Evolutionary conservation across 495 filamentous ascomycete species (phyloP).

Genomic region (Clohesyomyces aquaticus): DNA sequence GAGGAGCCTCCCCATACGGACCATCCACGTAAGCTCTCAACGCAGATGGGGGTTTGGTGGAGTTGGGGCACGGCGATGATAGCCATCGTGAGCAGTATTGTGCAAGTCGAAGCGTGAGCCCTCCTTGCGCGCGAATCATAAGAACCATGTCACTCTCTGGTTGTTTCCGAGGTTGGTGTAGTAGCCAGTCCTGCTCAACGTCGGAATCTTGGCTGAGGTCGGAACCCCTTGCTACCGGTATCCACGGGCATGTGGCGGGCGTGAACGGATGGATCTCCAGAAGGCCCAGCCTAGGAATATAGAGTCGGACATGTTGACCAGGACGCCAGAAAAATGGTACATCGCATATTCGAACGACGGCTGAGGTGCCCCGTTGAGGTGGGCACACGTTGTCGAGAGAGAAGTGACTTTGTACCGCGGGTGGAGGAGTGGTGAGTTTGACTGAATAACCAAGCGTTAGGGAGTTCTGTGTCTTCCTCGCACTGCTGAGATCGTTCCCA

Average conservation of each 20-base stretch:
- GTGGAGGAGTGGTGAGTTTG: slow-evolving; percentile 21
- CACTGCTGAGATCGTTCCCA: slow-evolving; percentile 3
- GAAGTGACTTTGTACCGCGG: background rate
- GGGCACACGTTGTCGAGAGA: background rate
- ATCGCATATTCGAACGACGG: slow-evolving; percentile 19
- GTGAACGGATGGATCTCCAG: slow-evolving; percentile 44
- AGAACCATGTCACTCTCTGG: slow-evolving; percentile 15
- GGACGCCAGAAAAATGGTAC: slow-evolving; percentile 38
- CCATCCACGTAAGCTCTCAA: slow-evolving; percentile 27
- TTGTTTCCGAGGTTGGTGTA: background rate
- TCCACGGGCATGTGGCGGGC: slow-evolving; percentile 17
- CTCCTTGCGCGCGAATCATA: slow-evolving; percentile 12
- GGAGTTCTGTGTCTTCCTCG: slow-evolving; percentile 4
- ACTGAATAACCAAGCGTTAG: slow-evolving; percentile 12
- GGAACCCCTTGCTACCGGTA: background rate
- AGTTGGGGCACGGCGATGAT: slow-evolving; percentile 25
- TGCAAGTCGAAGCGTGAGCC: slow-evolving; percentile 14
- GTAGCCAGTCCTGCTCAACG: slow-evolving; percentile 10
- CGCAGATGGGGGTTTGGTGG: slow-evolving; percentile 6
- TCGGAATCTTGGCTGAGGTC: background rate
- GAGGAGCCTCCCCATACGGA: slow-evolving; percentile 23
- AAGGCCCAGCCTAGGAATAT: slow-evolving; percentile 33
- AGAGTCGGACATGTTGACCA: slow-evolving; percentile 40
- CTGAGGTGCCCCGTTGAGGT: background rate
- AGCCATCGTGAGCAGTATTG: slow-evolving; percentile 17